Percentiles rank a stretch among this genome's conserved stretches.
phyloP scores from a whole-genome alignment of 768 basidiomycete species.

The Mycena alexandri region DNA sequence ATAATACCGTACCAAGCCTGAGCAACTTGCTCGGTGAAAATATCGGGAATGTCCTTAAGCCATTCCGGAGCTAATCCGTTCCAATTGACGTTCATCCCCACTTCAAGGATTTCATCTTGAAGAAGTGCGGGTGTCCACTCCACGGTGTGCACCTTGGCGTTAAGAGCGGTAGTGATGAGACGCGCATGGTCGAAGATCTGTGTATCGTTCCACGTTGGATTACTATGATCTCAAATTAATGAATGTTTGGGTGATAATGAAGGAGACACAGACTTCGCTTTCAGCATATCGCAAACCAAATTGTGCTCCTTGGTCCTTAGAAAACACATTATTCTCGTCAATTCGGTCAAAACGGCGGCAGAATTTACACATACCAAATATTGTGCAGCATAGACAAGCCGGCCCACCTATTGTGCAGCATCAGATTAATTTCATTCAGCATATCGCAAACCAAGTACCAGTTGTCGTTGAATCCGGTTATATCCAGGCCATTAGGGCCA shows the following conservation, averaged over 20 bases:
- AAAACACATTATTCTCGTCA: no score
- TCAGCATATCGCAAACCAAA: slow-evolving; percentile 34
- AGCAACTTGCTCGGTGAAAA: slow-evolving; percentile 24
- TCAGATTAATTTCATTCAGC: no score
- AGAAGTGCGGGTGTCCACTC: slow-evolving; percentile 35
- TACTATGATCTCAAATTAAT: neutral
- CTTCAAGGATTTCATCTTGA: slow-evolving; percentile 22
- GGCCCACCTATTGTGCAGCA: slow-evolving; percentile 9
- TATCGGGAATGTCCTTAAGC: slow-evolving; percentile 13
- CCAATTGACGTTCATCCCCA: slow-evolving; percentile 29
- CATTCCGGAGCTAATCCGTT: slow-evolving; percentile 28
- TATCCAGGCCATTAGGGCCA: slow-evolving; percentile 22
- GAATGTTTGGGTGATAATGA: neutral
- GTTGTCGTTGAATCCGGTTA: slow-evolving; percentile 29
- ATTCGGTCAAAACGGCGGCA: no score
- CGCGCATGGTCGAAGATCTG: slow-evolving; percentile 35
- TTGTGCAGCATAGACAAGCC: slow-evolving; percentile 32
- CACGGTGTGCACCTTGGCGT: slow-evolving; percentile 37
- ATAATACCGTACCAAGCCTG: slow-evolving; percentile 29
- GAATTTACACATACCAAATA: slow-evolving; percentile 5
- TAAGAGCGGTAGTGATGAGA: slow-evolving; percentile 33
- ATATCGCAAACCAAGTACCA: neutral
- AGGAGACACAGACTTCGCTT: slow-evolving; percentile 10
- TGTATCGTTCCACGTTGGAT: slow-evolving; percentile 30
- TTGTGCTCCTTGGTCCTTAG: slow-evolving; percentile 31